Percentiles rank a stretch among this genome's conserved stretches.
Conservation (phyloP, 768 basidiomycete genomes). For the Leccinellum albellum region DNA sequence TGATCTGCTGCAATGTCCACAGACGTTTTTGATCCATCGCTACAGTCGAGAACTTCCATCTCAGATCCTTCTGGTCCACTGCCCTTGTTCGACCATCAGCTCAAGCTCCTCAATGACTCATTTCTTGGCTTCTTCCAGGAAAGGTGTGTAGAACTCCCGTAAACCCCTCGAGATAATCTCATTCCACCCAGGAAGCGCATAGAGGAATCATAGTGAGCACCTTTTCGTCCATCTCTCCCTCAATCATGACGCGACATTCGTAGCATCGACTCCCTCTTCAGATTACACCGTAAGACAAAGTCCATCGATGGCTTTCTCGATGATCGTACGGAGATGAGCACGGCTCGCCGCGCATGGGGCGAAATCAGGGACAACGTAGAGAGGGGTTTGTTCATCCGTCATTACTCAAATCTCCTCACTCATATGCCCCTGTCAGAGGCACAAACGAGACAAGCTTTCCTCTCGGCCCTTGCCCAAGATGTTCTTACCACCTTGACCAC, state of each 20-base stretch:
- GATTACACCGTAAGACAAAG: constrained; percentile 67
- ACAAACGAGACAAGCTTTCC: constrained; percentile 77
- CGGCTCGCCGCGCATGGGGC: constrained; percentile 70
- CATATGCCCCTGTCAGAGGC: constrained; percentile 51
- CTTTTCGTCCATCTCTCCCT: neutral
- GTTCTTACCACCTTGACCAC: constrained; percentile 66
- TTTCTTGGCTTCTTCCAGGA: constrained; percentile 85
- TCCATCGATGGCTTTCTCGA: constrained; percentile 69
- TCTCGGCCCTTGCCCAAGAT: constrained; percentile 63
- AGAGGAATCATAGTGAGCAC: constrained; percentile 77
- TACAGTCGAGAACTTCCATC: constrained; percentile 21
- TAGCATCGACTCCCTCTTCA: constrained; percentile 73
- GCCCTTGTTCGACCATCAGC: constrained; percentile 68
- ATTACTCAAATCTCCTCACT: neutral
- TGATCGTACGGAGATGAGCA: constrained; percentile 62
- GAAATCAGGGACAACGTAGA: constrained; percentile 86
- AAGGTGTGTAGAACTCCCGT: constrained; percentile 45
- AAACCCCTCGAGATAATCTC: constrained; percentile 16
- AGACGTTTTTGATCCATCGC: constrained; percentile 23
- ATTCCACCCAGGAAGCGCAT: constrained; percentile 59
- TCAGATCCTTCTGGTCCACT: constrained; percentile 49
- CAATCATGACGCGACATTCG: constrained; percentile 5
- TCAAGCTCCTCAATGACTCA: constrained; percentile 62
- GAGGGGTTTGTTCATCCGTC: constrained; percentile 48
- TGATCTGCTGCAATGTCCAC: constrained; percentile 12